phyloP scores from a whole-genome alignment of 176 grass and related monocot genomes.

The Cocos nucifera region DNA sequence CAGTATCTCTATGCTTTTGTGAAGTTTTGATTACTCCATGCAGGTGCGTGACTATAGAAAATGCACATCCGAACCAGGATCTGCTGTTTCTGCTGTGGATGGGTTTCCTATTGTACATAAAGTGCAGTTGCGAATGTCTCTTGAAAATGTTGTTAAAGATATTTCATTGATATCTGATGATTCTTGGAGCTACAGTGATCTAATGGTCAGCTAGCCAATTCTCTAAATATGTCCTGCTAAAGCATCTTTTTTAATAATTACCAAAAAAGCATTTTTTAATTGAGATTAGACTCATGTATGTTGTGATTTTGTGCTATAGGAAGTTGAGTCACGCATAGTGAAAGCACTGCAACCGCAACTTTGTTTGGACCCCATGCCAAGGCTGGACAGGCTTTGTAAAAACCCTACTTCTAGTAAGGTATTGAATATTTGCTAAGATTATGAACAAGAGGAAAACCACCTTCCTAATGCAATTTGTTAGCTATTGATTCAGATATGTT shows the following conservation, averaged over 20 bases:
- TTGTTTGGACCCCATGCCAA: slow-evolving; percentile 87
- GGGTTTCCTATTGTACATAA: slow-evolving; percentile 65
- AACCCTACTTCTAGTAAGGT: slow-evolving; percentile 80
- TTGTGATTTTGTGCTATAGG: slow-evolving; percentile 24
- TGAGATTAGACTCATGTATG: background rate
- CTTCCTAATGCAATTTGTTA: too few relatives aligned
- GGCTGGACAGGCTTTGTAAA: slow-evolving; percentile 69
- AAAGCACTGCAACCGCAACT: slow-evolving; percentile 81
- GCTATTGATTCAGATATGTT: slow-evolving; percentile 15
- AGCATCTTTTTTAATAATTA: too few relatives aligned
- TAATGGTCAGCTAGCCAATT: slow-evolving; percentile 52
- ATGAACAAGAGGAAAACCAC: slow-evolving; percentile 11
- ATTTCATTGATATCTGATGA: slow-evolving; percentile 74
- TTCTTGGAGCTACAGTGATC: slow-evolving; percentile 97
- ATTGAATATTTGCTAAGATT: slow-evolving; percentile 16
- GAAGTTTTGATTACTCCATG: slow-evolving; percentile 23
- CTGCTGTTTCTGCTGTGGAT: slow-evolving; percentile 35
- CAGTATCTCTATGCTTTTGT: too few relatives aligned
- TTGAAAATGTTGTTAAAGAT: slow-evolving; percentile 98
- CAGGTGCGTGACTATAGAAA: slow-evolving; percentile 71
- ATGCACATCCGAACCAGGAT: slow-evolving; percentile 37
- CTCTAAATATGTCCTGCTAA: too few relatives aligned
- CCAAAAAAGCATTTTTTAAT: too few relatives aligned
- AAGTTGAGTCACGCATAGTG: slow-evolving; percentile 82
- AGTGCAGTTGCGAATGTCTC: slow-evolving; percentile 70